These are phyloP conservation scores for Populus alba DNA, from an alignment of 345 rosid genomes.

Conservation along the genomic window DNA sequence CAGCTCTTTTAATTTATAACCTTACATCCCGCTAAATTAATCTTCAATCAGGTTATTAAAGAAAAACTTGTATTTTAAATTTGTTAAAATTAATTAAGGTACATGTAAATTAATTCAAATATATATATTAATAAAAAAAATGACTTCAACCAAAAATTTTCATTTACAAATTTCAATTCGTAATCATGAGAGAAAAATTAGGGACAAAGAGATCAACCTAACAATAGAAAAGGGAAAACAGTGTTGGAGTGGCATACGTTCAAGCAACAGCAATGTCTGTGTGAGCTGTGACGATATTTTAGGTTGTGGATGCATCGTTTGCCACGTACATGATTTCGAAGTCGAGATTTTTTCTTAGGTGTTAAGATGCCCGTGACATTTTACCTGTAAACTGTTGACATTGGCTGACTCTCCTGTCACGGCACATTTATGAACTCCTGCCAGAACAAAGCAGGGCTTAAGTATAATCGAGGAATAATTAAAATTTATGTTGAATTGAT, in stretches of 20 bases:
- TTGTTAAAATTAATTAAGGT: fast-evolving
- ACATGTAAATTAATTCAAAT: fast-evolving
- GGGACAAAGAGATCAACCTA: neutral
- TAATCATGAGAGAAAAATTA: neutral
- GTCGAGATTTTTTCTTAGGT: neutral
- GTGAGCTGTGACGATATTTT: neutral
- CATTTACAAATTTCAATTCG: neutral
- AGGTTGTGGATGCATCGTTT: neutral
- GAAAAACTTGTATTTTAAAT: fast-evolving
- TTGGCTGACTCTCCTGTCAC: neutral
- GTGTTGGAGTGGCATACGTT: neutral
- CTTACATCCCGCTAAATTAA: too few species aligned
- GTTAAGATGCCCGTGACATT: neutral
- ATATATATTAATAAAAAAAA: too few species aligned
- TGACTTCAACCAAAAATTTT: too few species aligned
- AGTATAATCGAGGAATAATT: neutral
- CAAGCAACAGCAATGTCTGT: neutral
- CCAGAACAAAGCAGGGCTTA: too few species aligned
- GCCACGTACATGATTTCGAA: neutral
- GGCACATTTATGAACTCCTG: too few species aligned
- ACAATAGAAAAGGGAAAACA: neutral
- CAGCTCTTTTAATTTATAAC: too few species aligned
- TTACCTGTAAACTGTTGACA: neutral
- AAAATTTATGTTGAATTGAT: neutral
- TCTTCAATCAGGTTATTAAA: too few species aligned